Base-by-base conservation (phyloP, 2,329 filamentous ascomycete species). In the Blastomyces parvus region DNA sequence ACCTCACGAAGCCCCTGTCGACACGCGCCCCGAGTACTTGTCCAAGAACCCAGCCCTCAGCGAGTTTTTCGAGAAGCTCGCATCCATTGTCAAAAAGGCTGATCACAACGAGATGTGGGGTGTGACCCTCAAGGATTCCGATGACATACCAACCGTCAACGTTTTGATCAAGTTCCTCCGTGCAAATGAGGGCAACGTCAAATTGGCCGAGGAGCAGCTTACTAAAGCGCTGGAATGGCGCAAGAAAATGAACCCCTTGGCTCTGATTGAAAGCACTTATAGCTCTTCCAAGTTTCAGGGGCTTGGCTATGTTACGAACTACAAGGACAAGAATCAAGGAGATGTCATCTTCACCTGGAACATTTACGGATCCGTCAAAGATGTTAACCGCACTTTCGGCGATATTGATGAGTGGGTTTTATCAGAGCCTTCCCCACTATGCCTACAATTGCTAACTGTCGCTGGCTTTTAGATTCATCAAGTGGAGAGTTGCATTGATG, bases 151-250 rank as follows among this genome's bases (percentile, higher is more conserved):
- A 62, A 91, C 89, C 58, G 87, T 89, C 73, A 87, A 96, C 69
- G 84, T 97, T 60, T 81, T 97, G 59, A 91, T 96, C 74, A 97
- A 97, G 80, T 97, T 92, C 78, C 84, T 97, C 63, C 90, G 92
- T 69, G 93, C 92, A 73, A 97, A 97, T 74, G 86, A 87, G 66
- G 87, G 88, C 66, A 86, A 95, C 71, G 74, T 90, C 7, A 80
- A 81, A 61, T 87, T 87, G 72, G 90, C 92, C 19, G 86, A 87
- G 72, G 84, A 87, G 62, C 92, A 97, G 79, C 84, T 97, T 55
- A 81, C 79, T 64, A 86, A 88, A 70, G 92, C 91, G 0, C 82
- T 97, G 52, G 83, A 88, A 68, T 97, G 92, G 91, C 86, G 93
- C 65, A 89, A 88, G 76, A 81, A 87, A 72, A 86, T 86, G 71